Evolutionary conservation across 257 asterid genomes (phyloP), one percentile per base, ranked within the genome.

Genomic region (Solanum etuberosum): DNA sequence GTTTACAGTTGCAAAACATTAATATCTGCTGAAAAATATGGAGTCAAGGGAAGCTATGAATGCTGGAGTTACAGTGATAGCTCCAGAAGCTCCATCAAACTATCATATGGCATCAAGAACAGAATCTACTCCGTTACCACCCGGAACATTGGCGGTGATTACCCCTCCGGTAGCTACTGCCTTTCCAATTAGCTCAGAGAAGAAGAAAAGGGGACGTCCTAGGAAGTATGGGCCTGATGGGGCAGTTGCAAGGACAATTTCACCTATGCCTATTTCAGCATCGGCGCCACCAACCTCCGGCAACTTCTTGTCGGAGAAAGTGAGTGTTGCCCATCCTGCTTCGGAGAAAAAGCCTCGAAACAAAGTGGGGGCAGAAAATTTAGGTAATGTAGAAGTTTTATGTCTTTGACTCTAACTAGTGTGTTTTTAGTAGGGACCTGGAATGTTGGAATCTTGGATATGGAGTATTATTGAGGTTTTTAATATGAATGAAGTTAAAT

Each of bases 161-260:
- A 42, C 91, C 63, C 68, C 92, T 10, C 40, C 88, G 10, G 87
- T 89, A 38, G 83, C 85, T 87, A 78, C 83, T 32, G 92, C 85
- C 32, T 70, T 86, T 57, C 3, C 83, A 4, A 85, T 83, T 35
- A 84, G 90, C 31, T 87, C 94, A 14, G 98, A 93, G 90, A 95
- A 89, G 96, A 96, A 96, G 94, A 96, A 93, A 93, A 95, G 98
- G 84, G 99, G 99, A 43, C 86, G 99, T n/a, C 99, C 99, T 11
- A 93, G 98, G 93, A 96, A 95, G 91, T 95, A 96, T 87, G 92
- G 87, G 32, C 91, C 98, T 7, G 98, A 93, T 84, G 95, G 93
- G 40, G 46, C 94, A 70, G 84, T 90, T 4, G 42, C 87, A 40
- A 25, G 90, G 89, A 84, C 90, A 70, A 90, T 93, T 87, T 90